Evolutionary conservation across 345 rosid species (phyloP), one percentile per base, ranked within the genome.

Genomic region (Tarenaya hassleriana): DNA sequence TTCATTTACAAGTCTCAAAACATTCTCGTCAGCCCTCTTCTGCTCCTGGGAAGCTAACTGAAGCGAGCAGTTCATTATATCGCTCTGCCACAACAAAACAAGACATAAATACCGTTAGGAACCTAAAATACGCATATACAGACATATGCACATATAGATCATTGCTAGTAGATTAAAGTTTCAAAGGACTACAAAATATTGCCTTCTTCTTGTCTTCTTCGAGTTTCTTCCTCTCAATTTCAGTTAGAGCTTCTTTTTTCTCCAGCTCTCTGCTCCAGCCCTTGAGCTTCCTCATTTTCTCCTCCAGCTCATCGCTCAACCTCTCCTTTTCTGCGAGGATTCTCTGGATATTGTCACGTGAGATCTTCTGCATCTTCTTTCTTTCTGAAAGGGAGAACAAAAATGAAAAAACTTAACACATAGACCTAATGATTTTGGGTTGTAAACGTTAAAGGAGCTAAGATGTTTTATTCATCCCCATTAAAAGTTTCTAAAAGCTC

Each of bases 131-230:
- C 8, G 38, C 49, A 8, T 56, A 17, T 49, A 43, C 34, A 34
- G 12, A 56, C 34, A 44, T 43, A 13, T 12, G 1, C 21, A 27
- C 13, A 46, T 11, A 46, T 33, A 31, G 18, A 51, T 40, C 16
- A 38, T 27, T 51, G 39, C 40, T n/a, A 13, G 29, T 46, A 31
- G 40, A 21, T 39, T 13, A 34, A 20, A 46, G 13, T 32, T 24
- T 5, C 5, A 24, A 2, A 2, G 29, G 40, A 46, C 2, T 40
- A 52, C n/a, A 1, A 7, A 16, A 13, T 66, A 20, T 40, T 62
- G 82, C 96, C 84, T 77, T 77, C 71, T 69, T 67, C 80, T 65
- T 88, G n/a, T 84, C 98, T 58, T 84, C 95, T 39, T 84, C 86
- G 61, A 88, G 95, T 70, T 77, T 82, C 63, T 77, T 84, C 45